These are phyloP conservation scores for Plasmodium gonderi DNA, from an alignment of 169 alveolate genomes.

Conservation along the genomic window DNA sequence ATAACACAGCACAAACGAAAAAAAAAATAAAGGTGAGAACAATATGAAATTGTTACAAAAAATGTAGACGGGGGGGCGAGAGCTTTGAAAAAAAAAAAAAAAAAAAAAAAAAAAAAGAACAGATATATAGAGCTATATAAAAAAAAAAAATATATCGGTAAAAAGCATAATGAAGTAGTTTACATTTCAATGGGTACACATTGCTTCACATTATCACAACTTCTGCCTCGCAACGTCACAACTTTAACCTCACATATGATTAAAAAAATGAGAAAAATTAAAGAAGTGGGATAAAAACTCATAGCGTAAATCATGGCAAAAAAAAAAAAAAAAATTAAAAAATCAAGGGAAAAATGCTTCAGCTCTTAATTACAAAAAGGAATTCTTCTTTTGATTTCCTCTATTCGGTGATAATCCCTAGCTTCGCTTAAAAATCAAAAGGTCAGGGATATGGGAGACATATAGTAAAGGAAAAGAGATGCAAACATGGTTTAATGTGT, in stretches of 20 bases:
- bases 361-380: background rate
- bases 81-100: too few relatives aligned
- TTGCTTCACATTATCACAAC: too few relatives aligned
- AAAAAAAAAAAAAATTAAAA: background rate
- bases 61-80: too few relatives aligned
- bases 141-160: background rate
- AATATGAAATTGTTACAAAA: background rate
- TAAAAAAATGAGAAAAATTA: background rate
- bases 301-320: background rate
- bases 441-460: background rate
- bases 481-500: too few relatives aligned
- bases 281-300: background rate
- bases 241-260: background rate
- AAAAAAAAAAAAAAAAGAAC: background rate
- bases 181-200: background rate
- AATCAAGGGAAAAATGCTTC: background rate
- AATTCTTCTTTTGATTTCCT: background rate
- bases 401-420: background rate
- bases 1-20: background rate
- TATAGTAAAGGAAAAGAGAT: background rate
- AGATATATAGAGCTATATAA: background rate
- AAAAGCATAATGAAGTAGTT: background rate
- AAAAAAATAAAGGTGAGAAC: background rate
- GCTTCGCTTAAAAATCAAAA: too few relatives aligned
- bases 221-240: too few relatives aligned